phyloP scores from a whole-genome alignment of 441 rosid genomes.

The Eutrema salsugineum region DNA sequence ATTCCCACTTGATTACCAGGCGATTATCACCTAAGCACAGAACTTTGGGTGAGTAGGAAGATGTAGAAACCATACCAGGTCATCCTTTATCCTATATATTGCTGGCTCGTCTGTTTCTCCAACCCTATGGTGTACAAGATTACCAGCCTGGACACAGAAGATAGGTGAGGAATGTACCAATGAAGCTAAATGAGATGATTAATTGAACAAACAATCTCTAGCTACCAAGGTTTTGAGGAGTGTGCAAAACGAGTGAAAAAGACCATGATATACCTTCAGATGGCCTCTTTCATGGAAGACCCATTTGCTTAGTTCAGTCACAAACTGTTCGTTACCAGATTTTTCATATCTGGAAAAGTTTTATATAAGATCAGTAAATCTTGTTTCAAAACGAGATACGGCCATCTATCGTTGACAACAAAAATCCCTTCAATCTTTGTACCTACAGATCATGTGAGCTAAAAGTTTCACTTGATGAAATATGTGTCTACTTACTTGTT shows the following conservation, averaged over 20 bases:
- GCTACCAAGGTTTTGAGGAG: neutral
- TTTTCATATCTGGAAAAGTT: conserved; percentile 52
- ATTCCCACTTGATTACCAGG: neutral
- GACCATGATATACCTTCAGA: conserved; percentile 56
- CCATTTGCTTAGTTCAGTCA: conserved; percentile 88
- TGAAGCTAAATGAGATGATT: neutral
- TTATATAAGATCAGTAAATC: conserved; percentile 19
- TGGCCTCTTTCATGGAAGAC: conserved; percentile 90
- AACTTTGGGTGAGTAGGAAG: neutral
- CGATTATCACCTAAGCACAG: neutral
- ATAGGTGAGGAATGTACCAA: conserved; percentile 1
- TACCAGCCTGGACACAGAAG: conserved; percentile 44
- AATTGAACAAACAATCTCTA: conserved; percentile 1
- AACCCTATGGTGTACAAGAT: conserved; percentile 50
- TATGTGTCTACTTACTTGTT: conserved; percentile 42
- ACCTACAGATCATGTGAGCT: neutral
- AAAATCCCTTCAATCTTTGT: neutral
- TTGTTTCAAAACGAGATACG: neutral
- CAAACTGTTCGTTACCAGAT: conserved; percentile 82
- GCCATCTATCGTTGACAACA: neutral
- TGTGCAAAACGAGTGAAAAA: conserved; percentile 5
- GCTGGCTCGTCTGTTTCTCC: conserved; percentile 65
- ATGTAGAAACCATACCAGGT: conserved; percentile 43
- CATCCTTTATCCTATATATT: conserved; percentile 65
- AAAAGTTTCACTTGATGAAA: neutral